These are phyloP conservation scores for Xylaria sp. DNA, from an alignment of 2,329 filamentous ascomycete species.

Conservation along the genomic window DNA sequence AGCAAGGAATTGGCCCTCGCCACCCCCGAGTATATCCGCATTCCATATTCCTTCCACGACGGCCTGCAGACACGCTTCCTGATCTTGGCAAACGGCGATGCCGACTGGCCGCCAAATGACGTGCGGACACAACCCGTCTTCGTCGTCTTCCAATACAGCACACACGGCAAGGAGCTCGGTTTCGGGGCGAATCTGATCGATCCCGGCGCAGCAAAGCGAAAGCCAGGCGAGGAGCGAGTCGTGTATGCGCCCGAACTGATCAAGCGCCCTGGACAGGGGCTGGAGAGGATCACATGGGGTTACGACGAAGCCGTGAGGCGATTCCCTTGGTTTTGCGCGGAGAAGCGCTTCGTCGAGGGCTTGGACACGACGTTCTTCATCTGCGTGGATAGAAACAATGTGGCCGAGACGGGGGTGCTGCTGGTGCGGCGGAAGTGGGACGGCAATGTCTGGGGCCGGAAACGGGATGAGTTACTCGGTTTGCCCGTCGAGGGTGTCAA, in stretches of 20 bases:
- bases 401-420: not conserved
- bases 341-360: not conserved
- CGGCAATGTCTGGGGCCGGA: not conserved
- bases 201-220: not conserved
- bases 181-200: not conserved
- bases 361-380: not conserved
- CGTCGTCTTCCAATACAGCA: not conserved
- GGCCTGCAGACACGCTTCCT: not conserved
- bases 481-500: not conserved
- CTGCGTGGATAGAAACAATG: not conserved
- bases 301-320: not conserved
- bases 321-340: not conserved
- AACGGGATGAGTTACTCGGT: not conserved
- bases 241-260: not conserved
- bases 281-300: not conserved
- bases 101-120: not conserved
- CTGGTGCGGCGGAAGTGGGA: not conserved
- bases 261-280: not conserved
- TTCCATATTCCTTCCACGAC: not conserved
- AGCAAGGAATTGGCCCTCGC: not conserved
- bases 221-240: not conserved
- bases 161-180: not conserved
- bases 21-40: not conserved
- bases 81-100: not conserved
- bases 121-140: not conserved